A percentile compares a stretch with the other conserved stretches of the same genome.
Evolutionary conservation across 768 basidiomycete genomes (phyloP).

Genomic region (Mrakia blollopis): DNA sequence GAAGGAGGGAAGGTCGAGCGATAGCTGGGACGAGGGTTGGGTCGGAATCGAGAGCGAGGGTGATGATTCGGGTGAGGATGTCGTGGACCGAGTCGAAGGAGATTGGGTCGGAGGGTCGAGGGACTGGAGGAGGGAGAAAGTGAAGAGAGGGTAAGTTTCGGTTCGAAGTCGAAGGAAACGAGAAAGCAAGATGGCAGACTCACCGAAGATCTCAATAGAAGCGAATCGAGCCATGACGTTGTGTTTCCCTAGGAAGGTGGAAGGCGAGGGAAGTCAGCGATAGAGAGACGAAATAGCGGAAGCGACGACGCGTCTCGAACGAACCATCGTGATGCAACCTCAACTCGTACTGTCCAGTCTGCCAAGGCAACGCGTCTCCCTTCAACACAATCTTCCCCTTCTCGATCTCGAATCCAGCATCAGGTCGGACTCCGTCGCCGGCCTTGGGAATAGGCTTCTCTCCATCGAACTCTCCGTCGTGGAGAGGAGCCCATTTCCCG

Average conservation of each 20-base stretch:
- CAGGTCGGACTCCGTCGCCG: conserved; percentile 32
- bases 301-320: background rate
- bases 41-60: conserved; percentile 80
- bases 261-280: background rate
- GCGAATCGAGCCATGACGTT: conserved; percentile 84
- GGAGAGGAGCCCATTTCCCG: conserved; percentile 90
- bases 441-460: conserved; percentile 55
- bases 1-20: conserved; percentile 16
- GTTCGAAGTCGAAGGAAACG: background rate
- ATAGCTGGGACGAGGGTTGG: conserved; percentile 64
- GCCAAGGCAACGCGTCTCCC: conserved; percentile 78
- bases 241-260: conserved; percentile 58
- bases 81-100: conserved; percentile 50
- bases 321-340: conserved; percentile 70
- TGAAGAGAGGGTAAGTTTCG: background rate
- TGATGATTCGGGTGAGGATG: conserved; percentile 69
- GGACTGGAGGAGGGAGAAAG: background rate
- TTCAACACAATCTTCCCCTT: conserved; percentile 66
- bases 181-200: background rate
- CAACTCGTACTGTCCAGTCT: conserved; percentile 79
- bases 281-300: background rate
- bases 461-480: conserved; percentile 89
- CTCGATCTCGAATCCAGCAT: conserved; percentile 35
- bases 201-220: conserved; percentile 68
- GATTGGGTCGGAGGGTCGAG: conserved; percentile 41